A percentile compares a stretch with the other conserved stretches of the same genome.
Conservation (phyloP, 2,329 filamentous ascomycete species). For the Colletotrichum limetticola region DNA sequence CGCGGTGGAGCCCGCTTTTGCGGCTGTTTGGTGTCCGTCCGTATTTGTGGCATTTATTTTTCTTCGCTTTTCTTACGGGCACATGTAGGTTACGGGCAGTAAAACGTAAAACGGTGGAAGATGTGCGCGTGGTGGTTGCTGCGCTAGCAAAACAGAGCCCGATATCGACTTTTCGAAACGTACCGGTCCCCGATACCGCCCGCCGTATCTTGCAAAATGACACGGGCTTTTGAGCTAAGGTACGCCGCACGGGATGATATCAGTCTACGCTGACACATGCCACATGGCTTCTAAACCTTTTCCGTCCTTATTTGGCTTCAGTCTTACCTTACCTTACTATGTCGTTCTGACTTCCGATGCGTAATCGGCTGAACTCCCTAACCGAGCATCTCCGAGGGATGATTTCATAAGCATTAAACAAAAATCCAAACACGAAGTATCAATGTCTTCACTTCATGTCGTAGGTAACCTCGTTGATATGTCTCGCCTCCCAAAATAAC, state of each 20-base stretch:
- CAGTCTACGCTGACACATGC: neutral
- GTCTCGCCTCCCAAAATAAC: neutral
- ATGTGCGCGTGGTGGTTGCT: neutral
- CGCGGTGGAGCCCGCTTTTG: neutral
- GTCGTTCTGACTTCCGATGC: neutral
- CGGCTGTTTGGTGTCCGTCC: neutral
- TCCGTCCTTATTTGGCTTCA: neutral
- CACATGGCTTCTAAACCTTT: neutral
- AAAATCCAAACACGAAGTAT: neutral
- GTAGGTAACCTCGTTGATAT: neutral
- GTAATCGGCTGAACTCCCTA: neutral
- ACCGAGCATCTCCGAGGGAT: neutral
- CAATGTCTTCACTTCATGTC: neutral
- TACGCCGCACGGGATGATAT: conserved; percentile 9
- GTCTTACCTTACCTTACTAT: neutral
- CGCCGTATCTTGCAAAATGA: conserved; percentile 5
- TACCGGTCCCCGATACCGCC: conserved; percentile 8
- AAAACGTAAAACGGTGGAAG: neutral
- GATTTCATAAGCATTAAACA: conserved; percentile 1
- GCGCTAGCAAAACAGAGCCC: neutral
- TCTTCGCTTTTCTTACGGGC: too few relatives aligned
- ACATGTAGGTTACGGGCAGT: neutral
- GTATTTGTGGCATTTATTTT: neutral
- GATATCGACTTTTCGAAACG: conserved; percentile 16
- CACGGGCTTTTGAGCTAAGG: neutral